Conservation (phyloP, 169 alveolate species). For the Perkinsus marinus region DNA sequence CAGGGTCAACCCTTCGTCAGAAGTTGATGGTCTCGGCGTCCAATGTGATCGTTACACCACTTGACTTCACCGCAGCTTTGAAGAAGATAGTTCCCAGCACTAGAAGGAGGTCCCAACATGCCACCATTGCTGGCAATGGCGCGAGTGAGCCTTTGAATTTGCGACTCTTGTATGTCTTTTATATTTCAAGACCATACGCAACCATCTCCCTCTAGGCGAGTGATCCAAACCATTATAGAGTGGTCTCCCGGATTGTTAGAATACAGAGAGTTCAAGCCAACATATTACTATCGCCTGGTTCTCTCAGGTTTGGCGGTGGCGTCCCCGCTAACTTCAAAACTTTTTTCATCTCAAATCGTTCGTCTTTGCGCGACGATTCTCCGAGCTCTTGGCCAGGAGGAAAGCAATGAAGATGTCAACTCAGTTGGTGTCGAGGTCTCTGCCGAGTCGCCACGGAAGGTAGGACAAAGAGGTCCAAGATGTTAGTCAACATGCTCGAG, state of each 20-base stretch:
- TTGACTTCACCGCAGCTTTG: not conserved
- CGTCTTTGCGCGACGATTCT: not conserved
- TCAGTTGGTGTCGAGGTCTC: not conserved
- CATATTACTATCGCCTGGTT: not conserved
- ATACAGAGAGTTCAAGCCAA: no score
- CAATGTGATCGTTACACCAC: not conserved
- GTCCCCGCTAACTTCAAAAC: not conserved
- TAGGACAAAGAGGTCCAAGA: not conserved
- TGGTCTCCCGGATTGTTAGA: no score
- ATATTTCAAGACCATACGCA: no score
- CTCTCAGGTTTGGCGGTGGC: not conserved
- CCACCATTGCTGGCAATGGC: not conserved
- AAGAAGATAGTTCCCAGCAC: not conserved
- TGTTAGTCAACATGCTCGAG: no score
- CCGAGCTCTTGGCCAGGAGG: not conserved
- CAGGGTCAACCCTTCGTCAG: not conserved
- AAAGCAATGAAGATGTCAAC: not conserved
- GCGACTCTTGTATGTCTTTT: not conserved
- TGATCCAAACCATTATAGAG: no score
- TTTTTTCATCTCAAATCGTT: not conserved
- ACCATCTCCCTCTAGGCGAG: no score
- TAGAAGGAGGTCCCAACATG: not conserved
- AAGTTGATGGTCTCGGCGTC: not conserved
- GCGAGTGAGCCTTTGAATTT: not conserved
- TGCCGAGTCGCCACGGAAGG: not conserved